Percentiles rank a stretch among this genome's conserved stretches.
These are phyloP conservation scores for Dioscorea alata DNA, from an alignment of 106 monocot species.

Conservation along the genomic window DNA sequence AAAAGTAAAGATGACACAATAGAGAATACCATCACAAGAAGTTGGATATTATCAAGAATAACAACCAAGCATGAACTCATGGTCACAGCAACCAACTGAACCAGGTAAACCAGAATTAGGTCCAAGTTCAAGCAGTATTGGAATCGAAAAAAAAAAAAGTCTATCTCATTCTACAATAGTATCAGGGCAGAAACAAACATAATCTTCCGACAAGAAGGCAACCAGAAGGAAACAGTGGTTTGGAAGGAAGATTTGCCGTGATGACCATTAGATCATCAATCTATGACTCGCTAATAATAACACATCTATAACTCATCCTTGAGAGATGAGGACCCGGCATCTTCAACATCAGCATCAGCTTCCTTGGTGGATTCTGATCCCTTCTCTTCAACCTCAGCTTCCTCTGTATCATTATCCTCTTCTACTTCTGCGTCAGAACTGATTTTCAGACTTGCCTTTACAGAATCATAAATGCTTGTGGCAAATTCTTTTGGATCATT, in stretches of 20 bases:
- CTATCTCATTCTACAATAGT: no score
- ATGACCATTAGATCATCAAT: no score
- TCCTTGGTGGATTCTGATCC: conserved; percentile 20
- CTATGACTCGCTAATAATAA: no score
- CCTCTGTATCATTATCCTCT: conserved; percentile 73
- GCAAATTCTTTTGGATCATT: conserved; percentile 89
- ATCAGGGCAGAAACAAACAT: no score
- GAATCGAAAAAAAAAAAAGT: not conserved
- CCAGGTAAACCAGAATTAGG: not conserved
- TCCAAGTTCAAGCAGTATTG: not conserved
- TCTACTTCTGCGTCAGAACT: conserved; percentile 68
- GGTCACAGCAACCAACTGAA: not conserved
- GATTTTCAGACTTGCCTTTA: conserved; percentile 69
- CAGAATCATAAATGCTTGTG: conserved; percentile 65
- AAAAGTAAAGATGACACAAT: no score
- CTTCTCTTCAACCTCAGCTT: conserved; percentile 34
- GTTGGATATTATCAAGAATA: not conserved
- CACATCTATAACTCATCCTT: no score
- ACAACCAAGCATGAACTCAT: not conserved
- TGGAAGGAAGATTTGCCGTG: no score
- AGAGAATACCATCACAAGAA: no score
- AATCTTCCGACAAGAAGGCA: no score
- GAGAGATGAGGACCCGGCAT: not conserved
- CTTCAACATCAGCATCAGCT: conserved; percentile 1
- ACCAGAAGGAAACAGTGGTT: no score